Percentiles rank a stretch among this genome's conserved stretches.
phyloP scores from a whole-genome alignment of 805 yeast genomes.

The Candida pseudofarinosa region DNA sequence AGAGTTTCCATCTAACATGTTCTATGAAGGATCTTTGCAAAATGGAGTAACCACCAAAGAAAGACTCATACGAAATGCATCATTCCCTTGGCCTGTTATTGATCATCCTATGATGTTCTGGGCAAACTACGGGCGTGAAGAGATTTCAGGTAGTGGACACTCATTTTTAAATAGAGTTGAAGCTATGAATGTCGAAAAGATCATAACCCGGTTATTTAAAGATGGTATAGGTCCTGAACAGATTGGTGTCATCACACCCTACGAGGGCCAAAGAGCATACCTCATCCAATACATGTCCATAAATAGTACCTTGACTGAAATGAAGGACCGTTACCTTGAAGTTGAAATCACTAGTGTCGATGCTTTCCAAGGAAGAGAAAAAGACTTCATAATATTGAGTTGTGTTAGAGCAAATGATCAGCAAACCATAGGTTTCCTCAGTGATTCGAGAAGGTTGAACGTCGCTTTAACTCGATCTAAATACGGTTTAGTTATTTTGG shows the following conservation, averaged over 20 bases:
- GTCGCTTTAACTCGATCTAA: conserved; percentile 44
- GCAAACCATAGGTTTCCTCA: conserved; percentile 39
- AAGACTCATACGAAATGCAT: conserved; percentile 48
- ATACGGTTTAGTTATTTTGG: conserved; percentile 53
- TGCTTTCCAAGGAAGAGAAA: conserved; percentile 43
- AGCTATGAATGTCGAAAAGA: conserved; percentile 82
- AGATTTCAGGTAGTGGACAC: conserved; percentile 75
- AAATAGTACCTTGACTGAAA: conserved; percentile 58
- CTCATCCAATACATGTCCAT: conserved; percentile 71
- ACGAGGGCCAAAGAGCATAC: conserved; percentile 89
- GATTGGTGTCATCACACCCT: conserved; percentile 92
- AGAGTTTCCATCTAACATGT: conserved; percentile 87
- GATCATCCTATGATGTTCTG: conserved; percentile 94
- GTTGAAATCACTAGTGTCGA: conserved; percentile 73
- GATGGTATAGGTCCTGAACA: conserved; percentile 77
- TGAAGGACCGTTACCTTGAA: conserved; percentile 55
- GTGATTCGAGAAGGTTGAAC: conserved; percentile 41
- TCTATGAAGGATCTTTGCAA: conserved; percentile 87
- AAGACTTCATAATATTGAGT: conserved; percentile 39
- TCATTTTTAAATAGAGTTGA: conserved; percentile 83
- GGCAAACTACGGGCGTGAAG: conserved; percentile 87
- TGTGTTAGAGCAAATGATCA: conserved; percentile 43
- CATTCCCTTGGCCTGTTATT: conserved; percentile 89
- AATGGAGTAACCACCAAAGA: conserved; percentile 84
- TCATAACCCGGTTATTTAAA: conserved; percentile 65